phyloP scores from a whole-genome alignment of 495 filamentous ascomycete genomes.

The Aspergillus indologenus region DNA sequence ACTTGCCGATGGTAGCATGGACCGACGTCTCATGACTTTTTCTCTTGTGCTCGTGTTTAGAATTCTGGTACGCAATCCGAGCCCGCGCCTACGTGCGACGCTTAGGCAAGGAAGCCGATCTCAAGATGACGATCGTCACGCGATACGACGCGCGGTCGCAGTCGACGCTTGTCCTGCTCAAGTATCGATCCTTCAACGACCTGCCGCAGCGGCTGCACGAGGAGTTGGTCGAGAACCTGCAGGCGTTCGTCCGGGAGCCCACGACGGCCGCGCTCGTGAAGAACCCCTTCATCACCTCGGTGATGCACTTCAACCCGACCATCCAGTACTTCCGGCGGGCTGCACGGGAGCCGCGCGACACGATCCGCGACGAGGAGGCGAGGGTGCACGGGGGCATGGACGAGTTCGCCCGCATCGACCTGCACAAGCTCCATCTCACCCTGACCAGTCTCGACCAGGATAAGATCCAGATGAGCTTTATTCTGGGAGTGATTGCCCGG shows the following conservation, averaged over 20 bases:
- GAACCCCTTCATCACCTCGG: slow-evolving; percentile 12
- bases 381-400: slow-evolving; percentile 1
- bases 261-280: slow-evolving; percentile 5
- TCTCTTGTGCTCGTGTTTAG: not conserved
- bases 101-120: slow-evolving; percentile 7
- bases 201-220: slow-evolving; percentile 13
- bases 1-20: not conserved
- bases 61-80: slow-evolving; percentile 17
- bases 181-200: slow-evolving; percentile 13
- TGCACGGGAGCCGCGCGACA: slow-evolving; percentile 11
- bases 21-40: not conserved
- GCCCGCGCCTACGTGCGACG: slow-evolving; percentile 9
- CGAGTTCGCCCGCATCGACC: slow-evolving; percentile 10
- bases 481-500: slow-evolving; percentile 10
- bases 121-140: slow-evolving; percentile 14
- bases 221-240: slow-evolving; percentile 10
- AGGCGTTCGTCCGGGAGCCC: slow-evolving; percentile 7
- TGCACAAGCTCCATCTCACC: slow-evolving; percentile 10
- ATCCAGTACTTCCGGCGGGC: slow-evolving; percentile 13
- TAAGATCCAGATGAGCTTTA: slow-evolving; percentile 14
- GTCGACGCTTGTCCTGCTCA: slow-evolving; percentile 6
- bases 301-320: slow-evolving; percentile 14
- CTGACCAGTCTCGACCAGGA: slow-evolving; percentile 12
- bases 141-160: slow-evolving; percentile 13
- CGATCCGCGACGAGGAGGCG: slow-evolving; percentile 11